These are phyloP conservation scores for Verticillium albo-atrum DNA, from an alignment of 2,329 filamentous ascomycete genomes.

Conservation along the genomic window DNA sequence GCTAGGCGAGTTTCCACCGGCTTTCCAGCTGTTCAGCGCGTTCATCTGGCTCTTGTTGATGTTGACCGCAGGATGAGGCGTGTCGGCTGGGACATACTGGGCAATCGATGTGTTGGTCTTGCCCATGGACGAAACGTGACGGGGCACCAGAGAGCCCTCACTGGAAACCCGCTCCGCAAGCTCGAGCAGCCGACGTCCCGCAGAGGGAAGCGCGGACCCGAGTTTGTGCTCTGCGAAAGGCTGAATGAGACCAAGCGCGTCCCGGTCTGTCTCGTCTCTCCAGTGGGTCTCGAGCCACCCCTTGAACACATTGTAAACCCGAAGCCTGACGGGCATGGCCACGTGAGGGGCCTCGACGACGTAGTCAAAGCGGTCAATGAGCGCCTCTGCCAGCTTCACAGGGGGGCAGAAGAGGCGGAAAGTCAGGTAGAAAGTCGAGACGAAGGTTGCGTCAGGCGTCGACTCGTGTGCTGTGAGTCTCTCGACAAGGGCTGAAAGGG, in stretches of 20 bases:
- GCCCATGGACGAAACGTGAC: slow-evolving; percentile 78
- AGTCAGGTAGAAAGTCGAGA: slow-evolving; percentile 92
- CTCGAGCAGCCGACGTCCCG: slow-evolving; percentile 75
- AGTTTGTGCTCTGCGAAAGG: slow-evolving; percentile 76
- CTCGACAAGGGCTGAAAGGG: slow-evolving; percentile 86
- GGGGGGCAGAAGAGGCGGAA: slow-evolving; percentile 91
- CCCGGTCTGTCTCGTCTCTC: slow-evolving; percentile 74
- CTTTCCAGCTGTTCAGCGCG: slow-evolving; percentile 69
- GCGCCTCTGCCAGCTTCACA: slow-evolving; percentile 67
- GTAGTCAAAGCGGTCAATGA: slow-evolving; percentile 93
- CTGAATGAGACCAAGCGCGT: slow-evolving; percentile 70
- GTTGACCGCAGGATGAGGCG: slow-evolving; percentile 63
- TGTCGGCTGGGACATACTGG: slow-evolving; percentile 66
- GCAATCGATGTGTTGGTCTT: slow-evolving; percentile 77
- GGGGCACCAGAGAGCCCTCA: slow-evolving; percentile 73
- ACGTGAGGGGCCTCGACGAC: slow-evolving; percentile 71
- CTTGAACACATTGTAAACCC: slow-evolving; percentile 96
- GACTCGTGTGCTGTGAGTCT: slow-evolving; percentile 88
- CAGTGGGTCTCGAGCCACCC: slow-evolving; percentile 96
- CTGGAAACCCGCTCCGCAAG: slow-evolving; percentile 73
- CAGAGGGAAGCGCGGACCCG: slow-evolving; percentile 63
- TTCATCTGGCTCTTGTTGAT: slow-evolving; percentile 74
- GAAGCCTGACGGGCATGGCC: slow-evolving; percentile 75
- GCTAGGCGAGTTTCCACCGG: slow-evolving; percentile 62
- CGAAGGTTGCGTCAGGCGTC: slow-evolving; percentile 86